Base-by-base conservation (phyloP, 225 moss, liverwort and hornwort species). In the Neckera pumila region DNA sequence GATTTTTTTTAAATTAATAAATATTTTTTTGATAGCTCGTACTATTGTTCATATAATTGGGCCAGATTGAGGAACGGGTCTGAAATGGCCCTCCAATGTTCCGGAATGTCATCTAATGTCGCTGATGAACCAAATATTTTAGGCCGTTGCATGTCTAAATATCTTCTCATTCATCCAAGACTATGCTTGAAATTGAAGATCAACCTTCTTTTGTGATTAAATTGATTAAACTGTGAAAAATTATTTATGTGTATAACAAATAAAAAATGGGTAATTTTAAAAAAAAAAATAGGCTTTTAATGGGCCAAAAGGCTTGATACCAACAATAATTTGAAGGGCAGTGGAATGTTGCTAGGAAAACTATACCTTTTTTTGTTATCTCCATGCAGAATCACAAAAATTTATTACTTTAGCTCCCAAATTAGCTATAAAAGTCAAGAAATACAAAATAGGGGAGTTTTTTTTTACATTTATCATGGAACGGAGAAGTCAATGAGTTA, bases 311-410 rank as follows among this genome's bases (percentile, higher is more conserved):
- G 43, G 43, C n/a, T 71, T 42, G 15, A 42, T 42, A 71, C 15
- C 26, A 71, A 14, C 8, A 42, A 71, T 26, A 40, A 0, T 26
- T 71, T 72, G 72, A 43, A 72, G 16, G 27, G 10, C 0, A 18
- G 0, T 14, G 5, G 15, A 1, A 71, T 26, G 5, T n/a, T n/a
- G 5, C 3, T 72, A 16, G 5, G 6, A 43, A 72, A 72, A 72
- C 43, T 43, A 43, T 15, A 25, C 22, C 2, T n/a, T 22, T 42
- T 42, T 27, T 9, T 27, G 3, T 72, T 72, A 27, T 2, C 27
- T 72, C 49, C 0, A 0, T n/a, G 5, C 3, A 72, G 1, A 40
- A 43, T 43, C 1, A 27, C 16, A 27, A 42, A 43, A 17, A 1
- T 49, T 49, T 49, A 14, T 14, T 14, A 64, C 17, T 9, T 34